A percentile compares a stretch with the other conserved stretches of the same genome.
Conservation (phyloP, 78 protist genomes). For the Dictyostelium capitatum region DNA sequence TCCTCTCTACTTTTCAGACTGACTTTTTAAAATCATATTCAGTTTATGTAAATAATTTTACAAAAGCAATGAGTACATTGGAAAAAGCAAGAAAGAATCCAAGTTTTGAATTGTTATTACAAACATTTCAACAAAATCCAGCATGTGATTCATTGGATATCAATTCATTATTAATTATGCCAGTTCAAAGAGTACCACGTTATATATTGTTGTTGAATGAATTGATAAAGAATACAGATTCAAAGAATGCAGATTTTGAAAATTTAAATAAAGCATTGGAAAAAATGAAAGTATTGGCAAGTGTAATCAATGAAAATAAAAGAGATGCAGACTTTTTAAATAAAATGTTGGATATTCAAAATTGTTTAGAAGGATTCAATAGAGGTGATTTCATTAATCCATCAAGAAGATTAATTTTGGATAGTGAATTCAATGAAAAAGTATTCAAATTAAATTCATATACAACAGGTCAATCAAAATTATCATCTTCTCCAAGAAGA, state of each 20-base stretch:
- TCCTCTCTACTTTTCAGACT: constrained; percentile 32
- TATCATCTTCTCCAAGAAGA: not conserved
- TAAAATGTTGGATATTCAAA: constrained; percentile 61
- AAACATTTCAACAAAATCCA: constrained; percentile 30
- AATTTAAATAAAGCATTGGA: constrained; percentile 33
- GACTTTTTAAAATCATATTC: constrained; percentile 64
- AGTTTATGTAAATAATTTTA: constrained; percentile 54
- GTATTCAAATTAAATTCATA: not conserved
- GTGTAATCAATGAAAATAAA: constrained; percentile 54
- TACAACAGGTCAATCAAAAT: not conserved
- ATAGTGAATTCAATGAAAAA: constrained; percentile 37
- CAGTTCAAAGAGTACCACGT: constrained; percentile 73
- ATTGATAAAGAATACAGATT: constrained; percentile 36
- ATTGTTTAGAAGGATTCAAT: constrained; percentile 38
- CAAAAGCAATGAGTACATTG: constrained; percentile 52
- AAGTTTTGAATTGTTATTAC: constrained; percentile 19
- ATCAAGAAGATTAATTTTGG: constrained; percentile 30
- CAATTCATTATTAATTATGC: constrained; percentile 65
- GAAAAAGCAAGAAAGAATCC: constrained; percentile 63
- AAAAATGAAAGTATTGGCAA: constrained; percentile 65
- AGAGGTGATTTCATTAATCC: constrained; percentile 59
- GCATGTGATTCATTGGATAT: constrained; percentile 49
- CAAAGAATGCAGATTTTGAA: constrained; percentile 5
- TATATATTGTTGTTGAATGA: constrained; percentile 46
- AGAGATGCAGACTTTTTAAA: constrained; percentile 61